These are phyloP conservation scores for Penicillium verrucosum DNA, from an alignment of 2,329 filamentous ascomycete species.

Conservation along the genomic window DNA sequence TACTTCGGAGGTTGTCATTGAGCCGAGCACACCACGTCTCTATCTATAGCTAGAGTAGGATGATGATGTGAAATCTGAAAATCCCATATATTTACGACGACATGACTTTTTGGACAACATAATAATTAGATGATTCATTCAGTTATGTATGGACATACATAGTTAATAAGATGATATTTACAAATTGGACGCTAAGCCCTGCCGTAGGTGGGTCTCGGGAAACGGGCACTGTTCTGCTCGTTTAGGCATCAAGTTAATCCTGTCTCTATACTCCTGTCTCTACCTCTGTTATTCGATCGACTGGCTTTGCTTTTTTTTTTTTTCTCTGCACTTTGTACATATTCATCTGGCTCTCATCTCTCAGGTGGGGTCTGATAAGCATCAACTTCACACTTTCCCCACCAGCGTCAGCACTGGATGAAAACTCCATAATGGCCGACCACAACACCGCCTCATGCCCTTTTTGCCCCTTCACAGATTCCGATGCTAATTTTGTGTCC, in stretches of 20 bases:
- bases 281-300: neutral
- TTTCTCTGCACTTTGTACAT: neutral
- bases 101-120: neutral
- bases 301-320: neutral
- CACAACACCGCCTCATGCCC: slow-evolving; percentile 36
- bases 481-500: slow-evolving; percentile 38
- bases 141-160: neutral
- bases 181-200: neutral
- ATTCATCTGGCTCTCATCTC: neutral
- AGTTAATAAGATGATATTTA: neutral
- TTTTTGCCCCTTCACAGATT: slow-evolving; percentile 45
- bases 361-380: neutral
- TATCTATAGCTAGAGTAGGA: neutral
- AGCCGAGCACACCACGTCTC: neutral
- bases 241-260: slow-evolving; percentile 7
- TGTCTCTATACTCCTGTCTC: neutral
- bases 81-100: neutral
- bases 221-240: neutral
- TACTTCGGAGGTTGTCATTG: neutral
- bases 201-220: neutral
- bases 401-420: neutral
- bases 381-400: neutral
- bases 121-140: neutral
- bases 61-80: neutral
- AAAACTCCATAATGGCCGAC: slow-evolving; percentile 19